Evolutionary conservation across 495 filamentous ascomycete species (phyloP).

Genomic region (Neohortaea acidophila): DNA sequence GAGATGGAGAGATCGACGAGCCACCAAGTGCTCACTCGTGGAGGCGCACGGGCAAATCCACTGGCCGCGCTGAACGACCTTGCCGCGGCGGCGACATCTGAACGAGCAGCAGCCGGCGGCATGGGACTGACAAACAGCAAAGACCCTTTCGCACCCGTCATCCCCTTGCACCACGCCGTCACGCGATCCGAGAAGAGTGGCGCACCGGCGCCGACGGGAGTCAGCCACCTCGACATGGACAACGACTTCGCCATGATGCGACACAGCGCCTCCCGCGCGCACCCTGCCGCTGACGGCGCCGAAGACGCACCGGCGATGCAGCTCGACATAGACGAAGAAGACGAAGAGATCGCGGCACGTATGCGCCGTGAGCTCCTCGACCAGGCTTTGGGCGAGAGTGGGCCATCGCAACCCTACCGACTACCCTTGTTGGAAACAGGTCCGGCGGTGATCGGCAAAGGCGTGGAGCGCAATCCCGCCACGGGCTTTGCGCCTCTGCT

Average conservation of each 20-base stretch:
- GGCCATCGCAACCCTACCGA: conserved; percentile 6
- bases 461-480: conserved; percentile 7
- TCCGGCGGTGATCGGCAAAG: conserved; percentile 8
- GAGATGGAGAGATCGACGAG: conserved; percentile 25
- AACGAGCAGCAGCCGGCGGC: background rate
- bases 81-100: conserved; percentile 9
- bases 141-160: conserved; percentile 18
- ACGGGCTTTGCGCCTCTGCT: conserved; percentile 11
- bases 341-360: background rate
- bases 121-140: conserved; percentile 13
- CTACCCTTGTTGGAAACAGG: conserved; percentile 12
- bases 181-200: conserved; percentile 19
- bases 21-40: conserved; percentile 20
- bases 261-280: conserved; percentile 8
- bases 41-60: conserved; percentile 24
- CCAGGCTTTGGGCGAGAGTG: conserved; percentile 6
- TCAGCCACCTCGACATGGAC: conserved; percentile 23
- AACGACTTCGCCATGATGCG: conserved; percentile 27
- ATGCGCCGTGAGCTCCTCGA: conserved; percentile 13
- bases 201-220: conserved; percentile 22
- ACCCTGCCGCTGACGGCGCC: conserved; percentile 22
- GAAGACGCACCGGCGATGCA: conserved; percentile 28
- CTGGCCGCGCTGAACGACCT: conserved; percentile 20
- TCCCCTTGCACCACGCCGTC: conserved; percentile 19
- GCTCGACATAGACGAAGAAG: conserved; percentile 24